Evolutionary conservation across 352 stramenopile species (phyloP), one percentile per base, ranked within the genome.

Genomic region (Phytophthora rubi): DNA sequence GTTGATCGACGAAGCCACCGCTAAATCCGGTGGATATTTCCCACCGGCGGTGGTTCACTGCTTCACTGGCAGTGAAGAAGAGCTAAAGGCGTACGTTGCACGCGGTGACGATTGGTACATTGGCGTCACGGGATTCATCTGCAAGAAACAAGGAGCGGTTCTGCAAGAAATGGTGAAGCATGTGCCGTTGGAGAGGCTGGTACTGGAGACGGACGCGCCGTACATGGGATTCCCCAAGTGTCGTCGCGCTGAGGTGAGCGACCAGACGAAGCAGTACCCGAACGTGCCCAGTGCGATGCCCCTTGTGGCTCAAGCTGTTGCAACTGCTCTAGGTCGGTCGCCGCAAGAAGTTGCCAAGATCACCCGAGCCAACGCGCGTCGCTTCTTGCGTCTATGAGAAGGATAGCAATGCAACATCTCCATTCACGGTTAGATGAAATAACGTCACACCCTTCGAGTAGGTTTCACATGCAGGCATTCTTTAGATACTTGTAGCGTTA

Each of bases 151-250:
- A 59, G 80, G 86, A 58, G 72, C 77, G 2, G 73, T 59, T 8
- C 55, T 95, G 32, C 78, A 90, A 12, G 71, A 86, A 35, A 86
- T 90, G 59, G 59, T 90, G 16, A 76, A 65, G 5, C 71, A 75
- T 51, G 72, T 98, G 33, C 89, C 91, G 6, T 60, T 97, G 12
- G 65, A 97, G 59, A 79, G 82, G 37, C 80, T 98, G 6, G 83
- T 98, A 48, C 79, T 98, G 49, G 94, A 98, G 78, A 98, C 94
- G 6, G 92, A 98, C 73, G 90, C 92, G 53, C 94, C 94, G 28
- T 98, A 97, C 72, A 97, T 98, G 92, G 83, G 85, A 12, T 93
- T 94, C 33, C 83, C 91, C 0, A 84, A 85, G 35, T 93, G 86
- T 48, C 81, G 86, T 26, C 52, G 59, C 32, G 64, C 64, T 30